Conservation (phyloP, 192 early-diverging fungal genomes). For the Pilaira anomala region DNA sequence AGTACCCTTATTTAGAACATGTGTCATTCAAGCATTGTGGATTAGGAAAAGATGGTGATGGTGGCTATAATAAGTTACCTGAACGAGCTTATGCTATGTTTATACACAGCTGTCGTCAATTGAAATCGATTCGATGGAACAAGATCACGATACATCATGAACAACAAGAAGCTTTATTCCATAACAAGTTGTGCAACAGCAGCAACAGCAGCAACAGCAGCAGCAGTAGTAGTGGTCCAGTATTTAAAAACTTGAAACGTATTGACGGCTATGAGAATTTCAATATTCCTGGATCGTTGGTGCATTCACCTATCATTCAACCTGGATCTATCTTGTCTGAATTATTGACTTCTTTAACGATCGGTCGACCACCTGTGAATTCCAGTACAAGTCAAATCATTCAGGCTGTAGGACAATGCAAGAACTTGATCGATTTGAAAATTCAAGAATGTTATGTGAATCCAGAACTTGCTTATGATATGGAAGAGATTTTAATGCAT, state of each 20-base stretch:
- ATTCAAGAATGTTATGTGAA: slow-evolving; percentile 8
- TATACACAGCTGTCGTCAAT: neutral
- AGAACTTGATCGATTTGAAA: neutral
- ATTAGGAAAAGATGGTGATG: slow-evolving; percentile 11
- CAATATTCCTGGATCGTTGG: neutral
- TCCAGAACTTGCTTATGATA: neutral
- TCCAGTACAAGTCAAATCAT: neutral
- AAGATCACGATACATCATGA: neutral
- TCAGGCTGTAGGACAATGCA: slow-evolving; percentile 3
- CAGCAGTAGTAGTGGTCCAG: no score
- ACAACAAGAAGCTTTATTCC: slow-evolving; percentile 1
- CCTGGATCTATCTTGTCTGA: neutral
- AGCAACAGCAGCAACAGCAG: no score
- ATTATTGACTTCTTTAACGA: slow-evolving; percentile 3
- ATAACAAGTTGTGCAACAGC: neutral
- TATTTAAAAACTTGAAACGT: neutral
- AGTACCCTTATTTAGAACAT: slow-evolving; percentile 4
- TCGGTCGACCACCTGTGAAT: slow-evolving; percentile 2
- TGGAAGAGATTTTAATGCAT: neutral
- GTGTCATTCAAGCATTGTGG: slow-evolving; percentile 4
- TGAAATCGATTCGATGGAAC: slow-evolving; percentile 2
- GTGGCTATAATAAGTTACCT: neutral
- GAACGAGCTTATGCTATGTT: neutral
- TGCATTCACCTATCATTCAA: neutral
- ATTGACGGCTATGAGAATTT: slow-evolving; percentile 6